phyloP scores from a whole-genome alignment of 2,329 filamentous ascomycete genomes.

The Stagonosporopsis vannaccii region DNA sequence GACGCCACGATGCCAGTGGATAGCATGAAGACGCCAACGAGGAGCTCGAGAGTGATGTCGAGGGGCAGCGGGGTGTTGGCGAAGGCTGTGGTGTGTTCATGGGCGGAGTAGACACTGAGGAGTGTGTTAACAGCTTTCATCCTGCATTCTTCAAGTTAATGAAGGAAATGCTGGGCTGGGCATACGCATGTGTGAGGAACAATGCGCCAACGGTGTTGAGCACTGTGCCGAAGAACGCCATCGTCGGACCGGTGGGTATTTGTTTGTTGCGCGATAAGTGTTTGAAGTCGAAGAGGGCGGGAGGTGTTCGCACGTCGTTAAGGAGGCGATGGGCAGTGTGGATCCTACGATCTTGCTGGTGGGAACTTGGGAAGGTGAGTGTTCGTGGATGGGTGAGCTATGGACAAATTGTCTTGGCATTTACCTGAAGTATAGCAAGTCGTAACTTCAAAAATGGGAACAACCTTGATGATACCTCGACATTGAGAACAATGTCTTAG shows the following conservation, averaged over 20 bases:
- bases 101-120: slow-evolving; percentile 89
- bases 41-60: slow-evolving; percentile 87
- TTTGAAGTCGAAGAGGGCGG: too few species aligned
- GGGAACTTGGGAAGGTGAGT: background rate
- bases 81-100: slow-evolving; percentile 85
- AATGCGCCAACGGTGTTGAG: slow-evolving; percentile 78
- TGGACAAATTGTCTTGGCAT: slow-evolving; percentile 15
- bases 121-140: slow-evolving; percentile 29
- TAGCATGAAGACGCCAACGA: slow-evolving; percentile 81
- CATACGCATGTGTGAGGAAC: slow-evolving; percentile 87
- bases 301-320: background rate
- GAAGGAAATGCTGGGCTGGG: slow-evolving; percentile 15
- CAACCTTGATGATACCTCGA: background rate
- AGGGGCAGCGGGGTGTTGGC: slow-evolving; percentile 67
- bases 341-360: background rate
- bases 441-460: background rate
- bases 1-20: slow-evolving; percentile 81
- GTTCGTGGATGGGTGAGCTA: slow-evolving; percentile 3
- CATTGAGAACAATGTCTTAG: too few species aligned
- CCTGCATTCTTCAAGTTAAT: background rate
- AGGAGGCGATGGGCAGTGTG: background rate
- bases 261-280: background rate
- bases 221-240: slow-evolving; percentile 75
- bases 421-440: background rate
- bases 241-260: slow-evolving; percentile 43